Conservation (phyloP, 176 grass and related monocot species). For the Poa annua region DNA sequence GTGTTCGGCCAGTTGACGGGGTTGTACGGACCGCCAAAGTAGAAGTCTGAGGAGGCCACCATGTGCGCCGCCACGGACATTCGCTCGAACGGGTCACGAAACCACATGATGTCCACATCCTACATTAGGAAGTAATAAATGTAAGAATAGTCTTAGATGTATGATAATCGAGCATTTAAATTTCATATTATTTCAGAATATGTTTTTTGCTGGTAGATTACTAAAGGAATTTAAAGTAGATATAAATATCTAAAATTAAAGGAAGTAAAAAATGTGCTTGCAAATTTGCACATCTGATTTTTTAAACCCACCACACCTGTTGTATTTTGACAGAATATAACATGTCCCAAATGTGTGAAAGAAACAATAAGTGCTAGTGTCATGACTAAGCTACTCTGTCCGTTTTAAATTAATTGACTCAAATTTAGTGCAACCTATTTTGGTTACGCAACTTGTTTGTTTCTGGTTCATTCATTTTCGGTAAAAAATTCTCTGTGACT, state of each 20-base stretch:
- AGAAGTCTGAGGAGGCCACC: constrained; percentile 74
- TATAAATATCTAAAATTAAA: too few species aligned
- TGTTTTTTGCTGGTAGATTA: too few species aligned
- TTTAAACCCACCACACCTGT: background rate
- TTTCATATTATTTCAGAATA: background rate
- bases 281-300: background rate
- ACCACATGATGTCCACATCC: constrained; percentile 90
- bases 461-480: background rate
- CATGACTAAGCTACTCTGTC: background rate
- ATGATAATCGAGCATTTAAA: background rate
- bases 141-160: background rate
- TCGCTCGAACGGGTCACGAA: constrained; percentile 69
- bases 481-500: too few species aligned
- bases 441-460: too few species aligned
- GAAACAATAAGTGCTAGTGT: background rate
- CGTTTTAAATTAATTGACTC: too few species aligned
- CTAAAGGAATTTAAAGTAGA: background rate
- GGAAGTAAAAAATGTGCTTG: background rate
- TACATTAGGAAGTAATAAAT: constrained; percentile 10
- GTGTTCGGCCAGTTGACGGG: constrained; percentile 68
- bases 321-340: background rate
- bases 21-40: constrained; percentile 56
- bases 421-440: too few species aligned
- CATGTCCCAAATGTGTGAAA: background rate
- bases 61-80: constrained; percentile 68